Evolutionary conservation across 2,329 filamentous ascomycete genomes (phyloP), one percentile per base, ranked within the genome.

Genomic region (Alternaria solani): DNA sequence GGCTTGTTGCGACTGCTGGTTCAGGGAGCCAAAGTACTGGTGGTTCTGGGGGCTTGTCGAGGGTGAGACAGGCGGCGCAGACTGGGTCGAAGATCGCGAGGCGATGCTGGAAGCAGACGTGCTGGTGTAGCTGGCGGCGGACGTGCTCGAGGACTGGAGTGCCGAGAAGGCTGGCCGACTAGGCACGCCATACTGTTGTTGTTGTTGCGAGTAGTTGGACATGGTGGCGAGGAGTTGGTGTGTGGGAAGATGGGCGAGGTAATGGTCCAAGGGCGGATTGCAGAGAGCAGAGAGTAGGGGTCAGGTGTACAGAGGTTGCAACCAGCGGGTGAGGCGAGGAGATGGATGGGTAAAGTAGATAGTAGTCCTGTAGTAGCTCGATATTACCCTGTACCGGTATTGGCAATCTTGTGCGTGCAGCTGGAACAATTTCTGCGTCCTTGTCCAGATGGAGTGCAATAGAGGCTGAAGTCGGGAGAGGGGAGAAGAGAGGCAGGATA

Each of bases 91-190:
- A 7, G 76, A 75, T 46, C 73, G 72, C 54, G 75, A 70, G 62
- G 73, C 65, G 28, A 82, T 67, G 43, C 78, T 81, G 36, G 79
- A 76, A 44, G 79, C 80, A 34, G 79, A 74, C 32, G 79, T 75
- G 68, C 80, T 82, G 72, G 75, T 80, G 58, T 79, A 81, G 72
- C 75, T 79, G 53, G 71, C 71, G 52, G 66, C 59, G 18, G 66
- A 63, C 55, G 62, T 62, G 58, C 56, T 66, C 14, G 78, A 69
- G 51, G 75, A 64, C 59, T 75, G 79, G 70, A 70, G 74, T 68
- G 67, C 74, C 70, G 66, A 76, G 59, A 75, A 79, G 71, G 71
- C 73, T 62, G 75, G 76, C 25, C 73, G 70, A 46, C 70, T 53
- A 43, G 67, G 43, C 12, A 62, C 59, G 43, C 60, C 53, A 46